Evolutionary conservation across 2,329 filamentous ascomycete genomes (phyloP).

Genomic region (Claviceps fusiformis): DNA sequence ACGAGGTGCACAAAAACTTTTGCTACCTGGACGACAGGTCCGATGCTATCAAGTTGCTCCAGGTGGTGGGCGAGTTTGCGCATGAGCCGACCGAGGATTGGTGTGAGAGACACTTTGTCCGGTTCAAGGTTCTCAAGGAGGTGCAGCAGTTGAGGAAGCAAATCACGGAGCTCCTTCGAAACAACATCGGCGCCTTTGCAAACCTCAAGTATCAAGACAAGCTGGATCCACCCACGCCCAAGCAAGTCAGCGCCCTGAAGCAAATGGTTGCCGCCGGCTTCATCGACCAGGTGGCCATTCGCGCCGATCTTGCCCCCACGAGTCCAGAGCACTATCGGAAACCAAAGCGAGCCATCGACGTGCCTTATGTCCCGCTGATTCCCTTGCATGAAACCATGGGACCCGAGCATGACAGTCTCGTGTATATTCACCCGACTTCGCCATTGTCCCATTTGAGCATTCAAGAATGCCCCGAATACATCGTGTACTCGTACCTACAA

Average conservation of each 20-base stretch:
- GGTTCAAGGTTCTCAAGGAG: constrained; percentile 77
- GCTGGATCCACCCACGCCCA: constrained; percentile 45
- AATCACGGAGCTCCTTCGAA: constrained; percentile 65
- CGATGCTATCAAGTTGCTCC: constrained; percentile 82
- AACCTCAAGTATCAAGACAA: constrained; percentile 42
- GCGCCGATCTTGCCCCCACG: constrained; percentile 68
- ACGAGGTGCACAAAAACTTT: constrained; percentile 64
- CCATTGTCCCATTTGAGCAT: constrained; percentile 56
- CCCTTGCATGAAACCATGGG: constrained; percentile 38
- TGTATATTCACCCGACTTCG: constrained; percentile 81
- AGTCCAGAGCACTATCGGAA: constrained; percentile 55
- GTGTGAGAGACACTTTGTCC: constrained; percentile 73
- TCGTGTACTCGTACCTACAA: constrained; percentile 80
- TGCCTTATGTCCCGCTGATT: constrained; percentile 79
- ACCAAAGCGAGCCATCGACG: constrained; percentile 76
- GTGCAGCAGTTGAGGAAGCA: constrained; percentile 71
- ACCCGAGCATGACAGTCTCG: constrained; percentile 46
- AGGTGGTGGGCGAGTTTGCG: constrained; percentile 76
- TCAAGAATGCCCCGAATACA: constrained; percentile 70
- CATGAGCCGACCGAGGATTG: constrained; percentile 59
- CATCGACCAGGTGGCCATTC: constrained; percentile 86
- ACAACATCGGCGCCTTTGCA: constrained; percentile 55
- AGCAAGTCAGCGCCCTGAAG: constrained; percentile 67
- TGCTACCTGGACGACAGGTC: constrained; percentile 68
- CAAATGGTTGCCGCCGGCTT: constrained; percentile 88